phyloP scores from a whole-genome alignment of 2,329 filamentous ascomycete species.

The Dendrostoma leiphaemia region DNA sequence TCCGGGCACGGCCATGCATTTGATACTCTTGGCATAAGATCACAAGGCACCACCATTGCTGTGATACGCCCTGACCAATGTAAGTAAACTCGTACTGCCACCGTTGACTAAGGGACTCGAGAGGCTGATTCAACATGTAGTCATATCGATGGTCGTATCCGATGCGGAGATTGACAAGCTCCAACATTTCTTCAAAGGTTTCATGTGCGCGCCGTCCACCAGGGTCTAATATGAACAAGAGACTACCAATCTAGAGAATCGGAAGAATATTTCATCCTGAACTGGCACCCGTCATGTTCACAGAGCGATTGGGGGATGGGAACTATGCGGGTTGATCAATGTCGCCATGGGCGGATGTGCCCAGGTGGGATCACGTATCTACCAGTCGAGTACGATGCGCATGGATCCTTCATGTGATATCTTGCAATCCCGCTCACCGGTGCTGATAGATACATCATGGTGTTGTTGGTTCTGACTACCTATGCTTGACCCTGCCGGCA shows the following conservation, averaged over 20 bases:
- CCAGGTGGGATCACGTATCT: too few relatives aligned
- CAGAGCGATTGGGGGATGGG: too few relatives aligned
- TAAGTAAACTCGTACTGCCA: conserved; percentile 30
- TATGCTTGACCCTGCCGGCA: too few relatives aligned
- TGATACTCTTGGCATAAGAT: conserved; percentile 51
- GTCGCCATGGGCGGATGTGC: too few relatives aligned
- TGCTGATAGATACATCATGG: too few relatives aligned
- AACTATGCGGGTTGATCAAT: too few relatives aligned
- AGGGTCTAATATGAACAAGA: not conserved
- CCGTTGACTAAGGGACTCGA: not conserved
- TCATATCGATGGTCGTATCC: conserved; percentile 26
- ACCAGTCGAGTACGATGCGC: too few relatives aligned
- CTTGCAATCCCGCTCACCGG: too few relatives aligned
- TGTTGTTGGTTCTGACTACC: too few relatives aligned
- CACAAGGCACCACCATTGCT: conserved; percentile 42
- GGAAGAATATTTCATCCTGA: too few relatives aligned
- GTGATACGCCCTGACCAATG: conserved; percentile 62
- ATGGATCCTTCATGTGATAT: too few relatives aligned
- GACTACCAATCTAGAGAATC: not conserved
- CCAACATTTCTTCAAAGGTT: conserved; percentile 23
- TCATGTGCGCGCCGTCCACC: conserved; percentile 15
- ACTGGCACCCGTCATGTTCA: too few relatives aligned
- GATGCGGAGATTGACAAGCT: conserved; percentile 20
- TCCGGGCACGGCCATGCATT: conserved; percentile 57
- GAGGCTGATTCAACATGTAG: conserved; percentile 13